Conservation (phyloP, 768 basidiomycete species). For the Cystofilobasidium bisporidii region DNA sequence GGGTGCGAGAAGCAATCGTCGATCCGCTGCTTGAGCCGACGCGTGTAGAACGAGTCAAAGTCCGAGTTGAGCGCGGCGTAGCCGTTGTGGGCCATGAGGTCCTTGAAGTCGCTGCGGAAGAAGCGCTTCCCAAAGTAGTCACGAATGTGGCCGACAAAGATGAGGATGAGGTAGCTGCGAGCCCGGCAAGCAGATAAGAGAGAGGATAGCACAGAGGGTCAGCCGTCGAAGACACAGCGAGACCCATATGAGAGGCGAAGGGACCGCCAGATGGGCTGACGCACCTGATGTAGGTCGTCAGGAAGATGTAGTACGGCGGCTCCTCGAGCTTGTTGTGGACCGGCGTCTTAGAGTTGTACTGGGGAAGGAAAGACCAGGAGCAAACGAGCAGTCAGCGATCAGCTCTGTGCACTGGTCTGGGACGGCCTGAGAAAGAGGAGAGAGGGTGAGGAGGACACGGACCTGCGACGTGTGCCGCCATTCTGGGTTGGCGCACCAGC, state of each 20-base stretch:
- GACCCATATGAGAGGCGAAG: background rate
- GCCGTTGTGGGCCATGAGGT: constrained; percentile 75
- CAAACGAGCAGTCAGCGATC: background rate
- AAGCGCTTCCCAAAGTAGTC: constrained; percentile 91
- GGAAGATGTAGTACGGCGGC: constrained; percentile 82
- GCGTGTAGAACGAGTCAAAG: constrained; percentile 98
- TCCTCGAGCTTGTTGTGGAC: constrained; percentile 53
- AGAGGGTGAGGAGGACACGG: constrained; percentile 41
- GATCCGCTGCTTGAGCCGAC: constrained; percentile 83
- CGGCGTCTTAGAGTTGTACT: constrained; percentile 39
- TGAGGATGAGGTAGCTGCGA: constrained; percentile 75
- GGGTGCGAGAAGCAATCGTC: constrained; percentile 93
- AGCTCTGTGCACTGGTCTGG: no score
- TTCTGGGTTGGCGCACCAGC: constrained; percentile 69
- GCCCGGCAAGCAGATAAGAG: background rate
- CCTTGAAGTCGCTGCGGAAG: constrained; percentile 56
- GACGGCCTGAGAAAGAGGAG: constrained; percentile 8
- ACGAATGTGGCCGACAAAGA: constrained; percentile 79
- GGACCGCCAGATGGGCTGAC: background rate
- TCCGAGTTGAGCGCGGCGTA: constrained; percentile 95
- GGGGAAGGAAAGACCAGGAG: constrained; percentile 17
- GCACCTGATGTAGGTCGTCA: constrained; percentile 69
- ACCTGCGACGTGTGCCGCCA: constrained; percentile 64
- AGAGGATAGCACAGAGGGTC: background rate
- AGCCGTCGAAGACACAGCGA: background rate